Evolutionary conservation across 495 filamentous ascomycete genomes (phyloP).

Genomic region (Neurospora sp.): DNA sequence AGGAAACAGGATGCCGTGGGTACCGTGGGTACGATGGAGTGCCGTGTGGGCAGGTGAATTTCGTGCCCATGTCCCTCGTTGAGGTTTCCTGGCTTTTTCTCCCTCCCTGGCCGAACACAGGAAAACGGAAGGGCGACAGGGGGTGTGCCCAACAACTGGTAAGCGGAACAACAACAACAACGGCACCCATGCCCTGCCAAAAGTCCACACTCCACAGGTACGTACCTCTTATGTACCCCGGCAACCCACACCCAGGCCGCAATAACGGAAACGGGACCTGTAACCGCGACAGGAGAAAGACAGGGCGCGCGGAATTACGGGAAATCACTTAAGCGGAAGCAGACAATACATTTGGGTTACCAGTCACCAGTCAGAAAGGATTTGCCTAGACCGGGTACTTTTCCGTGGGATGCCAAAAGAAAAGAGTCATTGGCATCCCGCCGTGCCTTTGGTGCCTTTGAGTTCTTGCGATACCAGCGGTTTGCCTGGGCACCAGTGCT

Average conservation of each 20-base stretch:
- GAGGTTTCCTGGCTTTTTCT: neutral
- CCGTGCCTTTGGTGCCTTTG: neutral
- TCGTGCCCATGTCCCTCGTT: neutral
- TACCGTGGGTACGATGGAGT: neutral
- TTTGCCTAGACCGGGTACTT: neutral
- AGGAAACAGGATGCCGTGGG: conserved; percentile 17
- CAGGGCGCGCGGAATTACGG: neutral
- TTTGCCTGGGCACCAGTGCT: neutral
- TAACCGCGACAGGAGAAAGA: neutral
- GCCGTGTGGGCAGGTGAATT: conserved; percentile 19
- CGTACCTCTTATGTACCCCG: neutral
- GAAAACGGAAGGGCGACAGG: neutral
- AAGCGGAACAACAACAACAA: neutral
- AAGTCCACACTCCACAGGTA: neutral
- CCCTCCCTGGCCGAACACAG: neutral
- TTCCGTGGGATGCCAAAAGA: neutral
- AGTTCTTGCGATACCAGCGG: neutral
- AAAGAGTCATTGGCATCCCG: neutral
- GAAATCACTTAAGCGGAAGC: neutral
- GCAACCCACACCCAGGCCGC: neutral
- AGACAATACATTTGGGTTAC: neutral
- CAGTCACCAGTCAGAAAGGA: neutral
- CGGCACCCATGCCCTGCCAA: neutral
- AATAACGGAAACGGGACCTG: neutral
- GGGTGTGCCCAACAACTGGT: neutral